phyloP scores from a whole-genome alignment of 805 yeast genomes.

The Ogataea kodamae region DNA sequence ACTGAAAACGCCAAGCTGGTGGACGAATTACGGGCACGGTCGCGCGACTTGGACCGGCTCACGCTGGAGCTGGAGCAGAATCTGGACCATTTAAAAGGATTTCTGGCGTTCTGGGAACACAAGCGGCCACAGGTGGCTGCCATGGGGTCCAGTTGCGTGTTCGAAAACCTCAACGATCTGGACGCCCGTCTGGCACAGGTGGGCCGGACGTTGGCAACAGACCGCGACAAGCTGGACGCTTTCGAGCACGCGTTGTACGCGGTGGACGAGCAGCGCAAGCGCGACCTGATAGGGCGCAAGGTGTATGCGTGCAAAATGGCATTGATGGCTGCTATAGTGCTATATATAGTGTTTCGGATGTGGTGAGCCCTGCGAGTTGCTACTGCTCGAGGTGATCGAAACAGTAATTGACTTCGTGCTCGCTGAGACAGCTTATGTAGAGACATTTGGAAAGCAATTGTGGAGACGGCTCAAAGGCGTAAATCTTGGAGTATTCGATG shows the following conservation, averaged over 20 bases:
- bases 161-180: constrained; percentile 29
- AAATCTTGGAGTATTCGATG: constrained; percentile 80
- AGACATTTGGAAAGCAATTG: constrained; percentile 80
- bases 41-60: constrained; percentile 29
- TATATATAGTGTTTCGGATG: constrained; percentile 12
- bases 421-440: constrained; percentile 69
- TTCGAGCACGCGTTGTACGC: constrained; percentile 20
- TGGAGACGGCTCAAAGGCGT: constrained; percentile 50
- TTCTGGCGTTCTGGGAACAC: constrained; percentile 28
- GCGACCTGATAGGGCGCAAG: constrained; percentile 12
- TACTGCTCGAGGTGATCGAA: constrained; percentile 21
- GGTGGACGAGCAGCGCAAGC: constrained; percentile 20
- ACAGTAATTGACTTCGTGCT: constrained; percentile 61
- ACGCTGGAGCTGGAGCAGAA: constrained; percentile 28
- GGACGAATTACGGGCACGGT: constrained; percentile 24
- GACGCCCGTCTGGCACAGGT: constrained; percentile 27
- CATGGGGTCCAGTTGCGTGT: constrained; percentile 21
- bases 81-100: constrained; percentile 27
- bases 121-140: constrained; percentile 27
- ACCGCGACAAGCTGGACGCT: constrained; percentile 21
- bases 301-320: constrained; percentile 14
- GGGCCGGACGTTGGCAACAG: constrained; percentile 17
- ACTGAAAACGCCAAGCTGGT: constrained; percentile 30
- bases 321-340: constrained; percentile 5
- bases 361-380: no score